Base-by-base conservation (phyloP, 2,329 filamentous ascomycete genomes). In the Chlorencoelia australis region DNA sequence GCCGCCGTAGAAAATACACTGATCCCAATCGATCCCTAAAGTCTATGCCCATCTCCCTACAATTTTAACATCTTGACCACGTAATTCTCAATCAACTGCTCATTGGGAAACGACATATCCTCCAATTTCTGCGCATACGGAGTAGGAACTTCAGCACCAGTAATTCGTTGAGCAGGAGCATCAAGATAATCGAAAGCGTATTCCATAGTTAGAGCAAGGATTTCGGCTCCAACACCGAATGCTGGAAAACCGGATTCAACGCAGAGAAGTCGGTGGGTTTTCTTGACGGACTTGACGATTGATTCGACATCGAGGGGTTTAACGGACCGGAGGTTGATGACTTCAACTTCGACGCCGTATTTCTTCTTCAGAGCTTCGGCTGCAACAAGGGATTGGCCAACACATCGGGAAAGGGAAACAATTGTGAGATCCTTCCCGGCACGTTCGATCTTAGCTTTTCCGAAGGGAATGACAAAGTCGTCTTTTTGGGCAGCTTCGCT, bases 361-460 rank as follows among this genome's bases (percentile, higher is more conserved):
- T 94, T 93, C 69, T 85, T 79, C 75, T 95, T 94, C 47, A 98
- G 75, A 59, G 80, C 73, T 65, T 94, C 85, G 49, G 91, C 91
- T 39, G 89, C 91, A 33, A 78, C 68, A 41, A 98, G 73, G 47
- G 83, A 82, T 67, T 94, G 89, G 48, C 91, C 91, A 47, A 98
- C 91, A 61, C 85, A 94, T 61, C 91, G 87, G 49, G 91, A 96
- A 43, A 95, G 74, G 33, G 88, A 81, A 46, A 98, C 89, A 46
- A 98, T 85, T 58, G 91, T 98, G 51, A 98, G 68, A 61, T 98
- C 91, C 68, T 89, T 95, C 64, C 91, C 91, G 44, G 79, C 70
- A 56, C 91, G 88, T 73, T 98, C 91, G 58, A 98, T 84, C 79
- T 98, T 98, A 65, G 91, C 91, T 73, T 98, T 98, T 63, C 91